A percentile compares a stretch with the other conserved stretches of the same genome.
Evolutionary conservation across 345 rosid species (phyloP).

Genomic region (Euphorbia tirucalli): DNA sequence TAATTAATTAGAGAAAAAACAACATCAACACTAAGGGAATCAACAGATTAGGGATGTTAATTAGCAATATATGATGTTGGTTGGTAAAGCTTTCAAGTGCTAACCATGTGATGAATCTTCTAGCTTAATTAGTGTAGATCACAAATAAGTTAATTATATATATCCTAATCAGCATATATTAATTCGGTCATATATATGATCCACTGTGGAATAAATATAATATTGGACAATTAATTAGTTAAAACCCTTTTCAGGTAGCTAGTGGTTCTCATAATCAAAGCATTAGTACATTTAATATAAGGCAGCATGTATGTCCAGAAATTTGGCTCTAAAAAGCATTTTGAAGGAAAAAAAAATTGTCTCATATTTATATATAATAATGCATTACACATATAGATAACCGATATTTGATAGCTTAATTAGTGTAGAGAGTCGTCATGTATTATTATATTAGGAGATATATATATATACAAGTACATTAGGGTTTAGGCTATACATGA

Average conservation of each 20-base stretch:
- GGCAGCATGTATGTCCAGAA: background rate
- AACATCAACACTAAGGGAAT: background rate
- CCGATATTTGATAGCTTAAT: too few species aligned
- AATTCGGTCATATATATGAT: background rate
- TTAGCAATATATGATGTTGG: background rate
- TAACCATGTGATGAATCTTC: slow-evolving; percentile 6
- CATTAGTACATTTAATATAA: background rate
- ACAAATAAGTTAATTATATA: background rate
- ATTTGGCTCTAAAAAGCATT: too few species aligned
- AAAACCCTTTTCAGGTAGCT: background rate
- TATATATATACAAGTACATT: too few species aligned
- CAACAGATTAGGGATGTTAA: background rate
- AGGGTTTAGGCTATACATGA: too few species aligned
- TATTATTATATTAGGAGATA: too few species aligned
- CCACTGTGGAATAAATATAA: background rate
- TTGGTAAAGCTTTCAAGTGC: slow-evolving; percentile 3
- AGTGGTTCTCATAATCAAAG: slow-evolving; percentile 2
- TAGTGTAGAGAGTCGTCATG: too few species aligned
- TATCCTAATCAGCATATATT: background rate
- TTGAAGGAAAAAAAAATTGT: too few species aligned
- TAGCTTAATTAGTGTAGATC: background rate
- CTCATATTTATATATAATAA: too few species aligned
- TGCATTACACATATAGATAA: too few species aligned
- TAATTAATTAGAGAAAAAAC: background rate
- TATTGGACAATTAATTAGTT: background rate